These are phyloP conservation scores for Stylonectria norvegica DNA, from an alignment of 2,329 filamentous ascomycete genomes.

Conservation along the genomic window DNA sequence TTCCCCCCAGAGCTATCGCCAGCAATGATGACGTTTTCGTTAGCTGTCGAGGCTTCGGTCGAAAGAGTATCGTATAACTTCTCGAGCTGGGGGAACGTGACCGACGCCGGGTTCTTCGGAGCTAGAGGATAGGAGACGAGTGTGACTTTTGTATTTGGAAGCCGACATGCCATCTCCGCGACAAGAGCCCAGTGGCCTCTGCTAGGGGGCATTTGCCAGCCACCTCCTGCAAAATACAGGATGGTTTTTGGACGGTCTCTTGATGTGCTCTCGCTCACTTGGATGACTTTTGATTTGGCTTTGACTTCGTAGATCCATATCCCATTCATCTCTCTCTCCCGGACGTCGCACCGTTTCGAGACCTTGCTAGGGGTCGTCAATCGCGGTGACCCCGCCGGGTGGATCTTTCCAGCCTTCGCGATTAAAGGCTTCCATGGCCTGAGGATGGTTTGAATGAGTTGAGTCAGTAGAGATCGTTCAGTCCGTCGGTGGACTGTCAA, in stretches of 20 bases:
- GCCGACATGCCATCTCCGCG: slow-evolving; percentile 40
- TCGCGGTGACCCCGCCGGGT: slow-evolving; percentile 10
- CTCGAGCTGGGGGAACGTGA: slow-evolving; percentile 45
- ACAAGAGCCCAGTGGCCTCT: slow-evolving; percentile 51
- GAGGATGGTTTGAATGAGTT: slow-evolving; percentile 11
- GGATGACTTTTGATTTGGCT: background rate
- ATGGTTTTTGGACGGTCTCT: no score
- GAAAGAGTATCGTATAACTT: slow-evolving; percentile 43
- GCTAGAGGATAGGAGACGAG: slow-evolving; percentile 53
- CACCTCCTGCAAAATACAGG: slow-evolving; percentile 55
- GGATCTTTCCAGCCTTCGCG: slow-evolving; percentile 5
- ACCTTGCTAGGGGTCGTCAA: slow-evolving; percentile 11
- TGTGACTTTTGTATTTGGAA: slow-evolving; percentile 41
- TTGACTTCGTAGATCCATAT: slow-evolving; percentile 28
- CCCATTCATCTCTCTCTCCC: slow-evolving; percentile 17
- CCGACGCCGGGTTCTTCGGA: slow-evolving; percentile 47
- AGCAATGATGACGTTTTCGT: slow-evolving; percentile 44
- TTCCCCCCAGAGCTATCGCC: slow-evolving; percentile 58
- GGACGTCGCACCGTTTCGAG: slow-evolving; percentile 13
- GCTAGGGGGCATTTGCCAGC: slow-evolving; percentile 50
- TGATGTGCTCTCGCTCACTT: slow-evolving; percentile 13
- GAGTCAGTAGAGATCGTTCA: slow-evolving; percentile 9
- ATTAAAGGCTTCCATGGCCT: slow-evolving; percentile 14
- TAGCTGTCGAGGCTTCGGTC: slow-evolving; percentile 30
- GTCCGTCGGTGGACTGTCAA: slow-evolving; percentile 10